These are phyloP conservation scores for Magnolia changhungtana DNA, from an alignment of 164 flowering plant genomes.

Conservation along the genomic window DNA sequence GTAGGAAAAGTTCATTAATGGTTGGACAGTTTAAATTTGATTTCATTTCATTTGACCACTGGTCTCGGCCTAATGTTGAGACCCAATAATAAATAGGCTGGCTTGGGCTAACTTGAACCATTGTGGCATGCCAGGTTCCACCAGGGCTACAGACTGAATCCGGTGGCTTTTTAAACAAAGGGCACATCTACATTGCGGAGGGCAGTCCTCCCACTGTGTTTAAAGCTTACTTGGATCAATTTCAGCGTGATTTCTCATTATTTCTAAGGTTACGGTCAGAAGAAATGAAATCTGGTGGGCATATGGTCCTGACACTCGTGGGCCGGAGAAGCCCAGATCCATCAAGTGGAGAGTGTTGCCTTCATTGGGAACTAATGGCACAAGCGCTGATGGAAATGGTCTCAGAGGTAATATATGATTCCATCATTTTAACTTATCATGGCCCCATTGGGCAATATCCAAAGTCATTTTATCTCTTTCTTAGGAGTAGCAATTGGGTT, in stretches of 20 bases:
- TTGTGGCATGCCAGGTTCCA: constrained; percentile 6
- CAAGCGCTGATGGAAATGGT: constrained; percentile 22
- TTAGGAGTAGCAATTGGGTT: no score
- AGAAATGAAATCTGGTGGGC: constrained; percentile 27
- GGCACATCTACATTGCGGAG: constrained; percentile 18
- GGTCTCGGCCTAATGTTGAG: no score
- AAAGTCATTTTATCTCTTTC: no score
- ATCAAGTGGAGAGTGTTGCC: constrained; percentile 14
- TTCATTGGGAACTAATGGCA: constrained; percentile 24
- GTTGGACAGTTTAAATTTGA: no score
- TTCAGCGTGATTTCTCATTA: constrained; percentile 20
- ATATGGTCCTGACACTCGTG: constrained; percentile 26
- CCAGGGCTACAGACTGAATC: not conserved
- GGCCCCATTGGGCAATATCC: no score
- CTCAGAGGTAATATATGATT: constrained; percentile 9
- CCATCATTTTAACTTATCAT: no score
- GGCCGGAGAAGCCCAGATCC: constrained; percentile 26
- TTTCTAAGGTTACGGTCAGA: constrained; percentile 26
- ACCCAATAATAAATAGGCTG: no score
- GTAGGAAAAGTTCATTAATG: no score
- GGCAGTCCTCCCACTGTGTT: constrained; percentile 10
- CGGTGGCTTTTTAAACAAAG: constrained; percentile 8
- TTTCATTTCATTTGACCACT: no score
- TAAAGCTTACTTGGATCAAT: constrained; percentile 19
- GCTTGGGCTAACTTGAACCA: no score